Base-by-base conservation (phyloP, 2,329 filamentous ascomycete genomes). In the Phaeophleospora eucalypticola region DNA sequence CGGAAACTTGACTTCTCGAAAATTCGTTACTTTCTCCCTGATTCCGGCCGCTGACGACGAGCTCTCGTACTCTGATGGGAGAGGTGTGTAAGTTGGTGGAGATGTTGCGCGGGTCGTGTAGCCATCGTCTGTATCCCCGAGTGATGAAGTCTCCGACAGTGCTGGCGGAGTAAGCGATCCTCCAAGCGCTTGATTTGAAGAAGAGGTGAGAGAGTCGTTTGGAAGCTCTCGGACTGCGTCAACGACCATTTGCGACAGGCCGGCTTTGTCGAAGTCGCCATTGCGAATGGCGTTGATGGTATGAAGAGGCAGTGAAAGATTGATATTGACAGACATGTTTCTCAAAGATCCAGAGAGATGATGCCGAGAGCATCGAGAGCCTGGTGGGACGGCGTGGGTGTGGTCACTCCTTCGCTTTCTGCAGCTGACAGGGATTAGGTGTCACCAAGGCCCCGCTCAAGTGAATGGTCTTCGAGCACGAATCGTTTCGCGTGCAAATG, bases 321-420 rank as follows among this genome's bases (percentile, higher is more conserved):
- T 41, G 9, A 41, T 27, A 17, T 41, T 41, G 21, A 41, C 33
- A 3, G 38, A 41, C 38, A 41, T 41, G n/a, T 27, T 27, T 32
- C 27, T n/a, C n/a, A n/a, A n/a, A n/a, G n/a, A n/a, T n/a, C n/a
- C n/a, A n/a, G n/a, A n/a, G n/a, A n/a, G n/a, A n/a, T n/a, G n/a
- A n/a, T n/a, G n/a, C n/a, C n/a, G n/a, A n/a, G n/a, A n/a, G n/a
- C n/a, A n/a, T n/a, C n/a, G n/a, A n/a, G n/a, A n/a, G n/a, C n/a
- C n/a, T n/a, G n/a, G n/a, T n/a, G n/a, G n/a, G n/a, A n/a, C n/a
- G n/a, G n/a, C n/a, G n/a, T n/a, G n/a, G n/a, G n/a, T n/a, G n/a
- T n/a, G n/a, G n/a, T n/a, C n/a, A n/a, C n/a, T n/a, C n/a, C n/a
- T n/a, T n/a, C n/a, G n/a, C n/a, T n/a, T n/a, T n/a, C n/a, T n/a